Evolutionary conservation across 2,329 filamentous ascomycete species (phyloP).

Genomic region (Neonectria coccinea): DNA sequence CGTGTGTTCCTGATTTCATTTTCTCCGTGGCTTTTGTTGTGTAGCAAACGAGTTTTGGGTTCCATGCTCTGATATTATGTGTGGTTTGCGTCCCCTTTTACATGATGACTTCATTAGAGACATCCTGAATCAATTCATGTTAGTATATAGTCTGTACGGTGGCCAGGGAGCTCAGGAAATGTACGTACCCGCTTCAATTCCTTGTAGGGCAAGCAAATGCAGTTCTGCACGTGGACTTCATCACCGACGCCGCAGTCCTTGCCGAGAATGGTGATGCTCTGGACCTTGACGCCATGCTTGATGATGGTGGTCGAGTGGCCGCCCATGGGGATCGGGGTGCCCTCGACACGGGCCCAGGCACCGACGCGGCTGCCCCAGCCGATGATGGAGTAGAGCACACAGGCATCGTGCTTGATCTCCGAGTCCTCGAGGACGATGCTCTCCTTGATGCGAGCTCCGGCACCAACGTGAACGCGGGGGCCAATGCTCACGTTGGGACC

Average conservation of each 20-base stretch:
- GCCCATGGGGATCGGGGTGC: slow-evolving; percentile 85
- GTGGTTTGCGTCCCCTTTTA: slow-evolving; percentile 55
- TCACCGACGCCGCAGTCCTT: slow-evolving; percentile 96
- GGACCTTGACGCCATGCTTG: slow-evolving; percentile 98
- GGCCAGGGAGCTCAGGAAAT: neutral
- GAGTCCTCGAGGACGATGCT: slow-evolving; percentile 94
- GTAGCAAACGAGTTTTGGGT: neutral
- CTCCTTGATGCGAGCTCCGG: slow-evolving; percentile 94
- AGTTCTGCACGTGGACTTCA: slow-evolving; percentile 96
- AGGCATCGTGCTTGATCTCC: slow-evolving; percentile 97
- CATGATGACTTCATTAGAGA: slow-evolving; percentile 92
- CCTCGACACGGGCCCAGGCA: slow-evolving; percentile 98
- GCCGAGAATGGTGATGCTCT: slow-evolving; percentile 96
- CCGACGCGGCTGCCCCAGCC: slow-evolving; percentile 97
- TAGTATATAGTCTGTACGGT: slow-evolving; percentile 33
- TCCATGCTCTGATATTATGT: slow-evolving; percentile 12
- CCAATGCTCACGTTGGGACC: slow-evolving; percentile 97
- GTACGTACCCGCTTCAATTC: slow-evolving; percentile 90
- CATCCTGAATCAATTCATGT: slow-evolving; percentile 71
- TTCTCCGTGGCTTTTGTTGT: slow-evolving; percentile 14
- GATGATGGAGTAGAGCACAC: slow-evolving; percentile 94
- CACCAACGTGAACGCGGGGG: slow-evolving; percentile 84
- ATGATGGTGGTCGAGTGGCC: slow-evolving; percentile 95
- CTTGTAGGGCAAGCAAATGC: slow-evolving; percentile 96
- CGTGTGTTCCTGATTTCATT: slow-evolving; percentile 23